These are phyloP conservation scores for Ganoderma lingzhi DNA, from an alignment of 1,284 basidiomycete species.

Conservation along the genomic window DNA sequence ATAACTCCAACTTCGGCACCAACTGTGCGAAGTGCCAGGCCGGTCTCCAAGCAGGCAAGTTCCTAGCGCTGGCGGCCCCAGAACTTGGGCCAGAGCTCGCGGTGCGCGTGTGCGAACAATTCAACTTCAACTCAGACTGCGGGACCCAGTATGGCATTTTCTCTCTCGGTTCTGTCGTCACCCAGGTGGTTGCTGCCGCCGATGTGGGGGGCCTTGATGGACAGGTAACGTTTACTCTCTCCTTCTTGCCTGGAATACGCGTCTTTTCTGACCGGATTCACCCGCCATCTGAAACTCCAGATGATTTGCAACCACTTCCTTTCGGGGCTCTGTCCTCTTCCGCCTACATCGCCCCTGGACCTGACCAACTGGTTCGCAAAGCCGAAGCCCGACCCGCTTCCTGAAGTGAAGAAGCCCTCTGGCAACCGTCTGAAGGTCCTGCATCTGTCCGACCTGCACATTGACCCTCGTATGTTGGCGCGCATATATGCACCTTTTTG, in stretches of 20 bases:
- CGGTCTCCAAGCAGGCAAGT: conserved; percentile 69
- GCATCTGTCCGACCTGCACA: conserved; percentile 81
- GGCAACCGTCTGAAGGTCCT: conserved; percentile 76
- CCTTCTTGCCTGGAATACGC: not conserved
- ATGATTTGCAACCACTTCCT: conserved; percentile 65
- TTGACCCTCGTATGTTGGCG: conserved; percentile 67
- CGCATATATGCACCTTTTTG: not conserved
- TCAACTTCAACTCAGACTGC: conserved; percentile 64
- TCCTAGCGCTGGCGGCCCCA: conserved; percentile 71
- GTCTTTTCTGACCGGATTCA: not conserved
- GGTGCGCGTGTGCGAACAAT: conserved; percentile 67
- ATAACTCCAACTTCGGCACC: conserved; percentile 57
- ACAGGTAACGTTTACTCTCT: conserved; percentile 52
- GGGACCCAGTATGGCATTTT: conserved; percentile 53
- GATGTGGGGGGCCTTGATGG: conserved; percentile 76
- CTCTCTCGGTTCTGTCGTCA: conserved; percentile 65
- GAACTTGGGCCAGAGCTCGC: conserved; percentile 65
- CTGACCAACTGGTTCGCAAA: conserved; percentile 66
- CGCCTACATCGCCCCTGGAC: conserved; percentile 60
- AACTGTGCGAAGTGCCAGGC: conserved; percentile 71
- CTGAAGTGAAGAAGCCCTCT: conserved; percentile 59
- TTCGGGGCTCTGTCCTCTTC: conserved; percentile 53
- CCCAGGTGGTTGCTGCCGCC: conserved; percentile 73
- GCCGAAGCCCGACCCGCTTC: conserved; percentile 75
- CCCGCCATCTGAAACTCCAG: conserved; percentile 39